Base-by-base conservation (phyloP, 768 basidiomycete species). In the Suillus bovinus region DNA sequence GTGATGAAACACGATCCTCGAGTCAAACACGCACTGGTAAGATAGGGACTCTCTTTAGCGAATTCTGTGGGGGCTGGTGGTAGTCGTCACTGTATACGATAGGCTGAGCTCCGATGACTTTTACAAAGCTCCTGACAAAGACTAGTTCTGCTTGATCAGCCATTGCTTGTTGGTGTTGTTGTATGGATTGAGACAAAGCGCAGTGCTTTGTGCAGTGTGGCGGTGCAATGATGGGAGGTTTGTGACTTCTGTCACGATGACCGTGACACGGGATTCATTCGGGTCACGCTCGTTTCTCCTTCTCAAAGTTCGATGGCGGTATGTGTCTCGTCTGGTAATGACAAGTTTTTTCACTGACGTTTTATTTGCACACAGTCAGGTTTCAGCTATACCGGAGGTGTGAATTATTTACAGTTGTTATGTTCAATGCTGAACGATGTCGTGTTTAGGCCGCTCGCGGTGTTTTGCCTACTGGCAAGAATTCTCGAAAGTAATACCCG, bases 401-500 rank as follows among this genome's bases (percentile, higher is more conserved):
- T 57, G 80, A 70, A n/a, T 10, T 54, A 53, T 44, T 61, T 5
- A 33, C 61, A 16, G 6, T 52, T 11, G 41, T 27, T 50, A 24
- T 58, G 36, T 2, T 29, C 52, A 34, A 33, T 34, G n/a, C n/a
- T 33, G 49, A 55, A 39, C 49, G 39, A 11, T 55, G 16, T 55
- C 24, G 24, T 24, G 55, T 39, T 4, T 64, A 94, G 93, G 93
- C 68, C 86, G 86, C 66, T 86, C 91, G 64, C 84, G 92, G 70
- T 97, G 95, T 77, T 95, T 95, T 75, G 81, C 86, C 14, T 93
- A 89, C 78, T 96, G 94, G 94, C 94, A 95, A 71, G 92, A 95
- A 75, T 91, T 93, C 78, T 82, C 86, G 67, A 90, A 88, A 71
- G 90, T 89, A 59, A 59, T 62, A 52, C 11, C 36, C 4, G 20